Percentiles rank a stretch among this genome's conserved stretches.
Conservation (phyloP, 148 eudicot species). For the Chenopodium suecicum region DNA sequence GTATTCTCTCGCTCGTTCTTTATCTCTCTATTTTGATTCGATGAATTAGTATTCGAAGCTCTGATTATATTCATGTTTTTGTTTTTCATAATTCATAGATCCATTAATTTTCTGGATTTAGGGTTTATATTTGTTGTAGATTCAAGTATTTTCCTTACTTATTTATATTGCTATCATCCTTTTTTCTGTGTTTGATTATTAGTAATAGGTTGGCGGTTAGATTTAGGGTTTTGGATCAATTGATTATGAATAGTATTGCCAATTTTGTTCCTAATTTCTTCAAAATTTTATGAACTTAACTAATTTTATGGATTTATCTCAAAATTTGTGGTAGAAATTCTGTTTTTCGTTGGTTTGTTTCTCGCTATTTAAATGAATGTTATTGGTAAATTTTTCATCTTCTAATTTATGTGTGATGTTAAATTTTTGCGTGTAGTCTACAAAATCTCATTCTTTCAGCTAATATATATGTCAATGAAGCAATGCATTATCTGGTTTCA, state of each 20-base stretch:
- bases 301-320: too few species aligned
- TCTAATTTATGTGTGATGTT: too few species aligned
- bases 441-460: too few species aligned
- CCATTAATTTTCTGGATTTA: neutral
- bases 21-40: neutral
- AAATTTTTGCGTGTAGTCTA: too few species aligned
- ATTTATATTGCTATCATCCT: neutral
- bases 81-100: neutral
- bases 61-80: neutral
- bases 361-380: too few species aligned
- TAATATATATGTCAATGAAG: too few species aligned
- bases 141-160: neutral
- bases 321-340: too few species aligned
- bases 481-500: too few species aligned
- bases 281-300: neutral
- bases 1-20: conserved; percentile 13
- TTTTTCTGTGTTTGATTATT: neutral
- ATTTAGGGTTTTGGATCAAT: conserved; percentile 16
- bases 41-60: neutral
- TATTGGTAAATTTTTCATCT: too few species aligned
- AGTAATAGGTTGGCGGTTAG: neutral
- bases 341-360: too few species aligned
- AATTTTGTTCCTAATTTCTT: neutral
- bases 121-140: neutral
- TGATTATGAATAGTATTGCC: neutral